Evolutionary conservation across 1,284 basidiomycete genomes (phyloP), one percentile per base, ranked within the genome.

Genomic region (Trichosporon faecale): DNA sequence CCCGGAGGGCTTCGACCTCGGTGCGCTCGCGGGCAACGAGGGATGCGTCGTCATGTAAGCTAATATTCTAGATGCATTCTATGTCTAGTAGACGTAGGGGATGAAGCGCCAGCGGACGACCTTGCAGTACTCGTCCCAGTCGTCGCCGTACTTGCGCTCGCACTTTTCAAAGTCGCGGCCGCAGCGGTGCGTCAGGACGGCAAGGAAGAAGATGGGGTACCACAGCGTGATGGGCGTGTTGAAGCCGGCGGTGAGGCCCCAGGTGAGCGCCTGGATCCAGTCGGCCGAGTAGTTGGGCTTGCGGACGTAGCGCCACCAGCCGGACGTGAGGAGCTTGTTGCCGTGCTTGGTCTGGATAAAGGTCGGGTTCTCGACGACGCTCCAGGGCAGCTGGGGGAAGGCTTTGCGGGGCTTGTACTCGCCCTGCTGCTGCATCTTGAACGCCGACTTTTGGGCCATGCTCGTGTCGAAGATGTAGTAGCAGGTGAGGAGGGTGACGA

Each of bases 391-490:
- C 80, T 96, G 93, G 68, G 96, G 96, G 90, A 99, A 99, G 0
- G 95, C 91, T 78, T 90, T 90, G 78, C 95, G 91, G 85, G 91
- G 91, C 67, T 88, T 88, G 79, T 89, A 91, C 76, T 93, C 92
- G 37, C 94, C 94, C 79, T 94, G 93, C 55, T 92, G 91, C 82
- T 97, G 91, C 91, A 98, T 96, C 83, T 97, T 96, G 89, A 98
- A 98, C 74, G 91, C 90, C 74, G 93, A 95, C 86, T 99, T 99
- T 81, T 99, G 96, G 2, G 94, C 90, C 94, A 97, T 98, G 8
- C 94, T 63, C 14, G 92, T 91, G 80, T 99, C 96, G 86, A 93
- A 98, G 76, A 95, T 86, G 80, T 88, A 95, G 85, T 98, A 96
- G 4, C 93, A 91, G 4, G 88, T 89, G 37, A 94, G 85, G 61